These are phyloP conservation scores for Neoboletus magnificus DNA, from an alignment of 768 basidiomycete genomes.

Conservation along the genomic window DNA sequence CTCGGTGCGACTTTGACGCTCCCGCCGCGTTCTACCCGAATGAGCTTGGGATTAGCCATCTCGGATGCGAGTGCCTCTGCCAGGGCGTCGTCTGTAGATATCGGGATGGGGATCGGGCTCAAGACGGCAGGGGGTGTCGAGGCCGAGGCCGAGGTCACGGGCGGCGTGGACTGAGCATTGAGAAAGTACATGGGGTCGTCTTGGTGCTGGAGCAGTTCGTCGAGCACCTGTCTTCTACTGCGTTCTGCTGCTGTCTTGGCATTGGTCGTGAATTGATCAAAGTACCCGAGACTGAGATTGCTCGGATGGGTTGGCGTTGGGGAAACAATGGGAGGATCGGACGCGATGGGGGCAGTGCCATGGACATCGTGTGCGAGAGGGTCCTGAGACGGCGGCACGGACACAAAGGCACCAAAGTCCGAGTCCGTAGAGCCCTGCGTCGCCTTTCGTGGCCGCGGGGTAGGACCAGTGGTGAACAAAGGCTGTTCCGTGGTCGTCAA, in stretches of 20 bases:
- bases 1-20: constrained; percentile 12
- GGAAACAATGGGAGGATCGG: neutral
- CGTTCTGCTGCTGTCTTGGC: constrained; percentile 54
- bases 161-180: constrained; percentile 10
- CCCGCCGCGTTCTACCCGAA: constrained; percentile 2
- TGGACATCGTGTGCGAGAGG: constrained; percentile 27
- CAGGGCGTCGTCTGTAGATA: constrained; percentile 33
- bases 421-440: constrained; percentile 36
- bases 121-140: constrained; percentile 20
- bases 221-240: constrained; percentile 51
- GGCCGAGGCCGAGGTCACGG: neutral
- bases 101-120: constrained; percentile 33
- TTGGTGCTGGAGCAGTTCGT: constrained; percentile 63
- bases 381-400: constrained; percentile 51
- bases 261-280: constrained; percentile 55
- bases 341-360: neutral
- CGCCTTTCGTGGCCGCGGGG: constrained; percentile 8
- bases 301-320: neutral
- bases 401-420: constrained; percentile 63
- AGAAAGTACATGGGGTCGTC: constrained; percentile 70
- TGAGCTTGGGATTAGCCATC: constrained; percentile 10
- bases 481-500: neutral
- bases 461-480: neutral
- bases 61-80: constrained; percentile 39
- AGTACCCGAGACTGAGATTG: constrained; percentile 45